Conservation (phyloP, 1,139 yeast species). For the Kluyveromyces marxianus region DNA sequence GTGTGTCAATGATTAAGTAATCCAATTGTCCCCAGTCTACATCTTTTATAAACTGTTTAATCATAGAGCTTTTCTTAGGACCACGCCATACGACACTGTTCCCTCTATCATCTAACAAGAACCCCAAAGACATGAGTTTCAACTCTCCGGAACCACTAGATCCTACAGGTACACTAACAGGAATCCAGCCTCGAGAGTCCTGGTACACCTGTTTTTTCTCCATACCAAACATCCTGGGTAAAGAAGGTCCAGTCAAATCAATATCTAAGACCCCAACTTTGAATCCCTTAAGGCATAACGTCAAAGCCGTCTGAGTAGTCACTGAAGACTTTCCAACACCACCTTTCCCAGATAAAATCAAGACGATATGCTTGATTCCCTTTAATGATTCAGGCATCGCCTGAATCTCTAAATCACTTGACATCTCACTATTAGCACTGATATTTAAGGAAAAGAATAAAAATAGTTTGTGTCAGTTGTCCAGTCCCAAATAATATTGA, state of each 20-base stretch:
- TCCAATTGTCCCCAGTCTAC: constrained; percentile 86
- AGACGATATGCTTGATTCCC: constrained; percentile 66
- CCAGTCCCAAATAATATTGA: too few relatives aligned
- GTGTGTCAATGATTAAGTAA: constrained; percentile 87
- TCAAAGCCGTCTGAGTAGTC: constrained; percentile 83
- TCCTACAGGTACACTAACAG: constrained; percentile 45
- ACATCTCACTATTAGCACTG: neutral
- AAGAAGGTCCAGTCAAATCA: constrained; percentile 93
- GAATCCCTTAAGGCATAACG: constrained; percentile 60
- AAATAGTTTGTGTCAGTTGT: too few relatives aligned
- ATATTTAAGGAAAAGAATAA: too few relatives aligned
- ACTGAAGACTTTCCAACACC: constrained; percentile 97
- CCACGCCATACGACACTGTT: constrained; percentile 98
- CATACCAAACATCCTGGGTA: constrained; percentile 93
- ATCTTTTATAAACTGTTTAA: constrained; percentile 82
- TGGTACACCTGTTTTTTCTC: constrained; percentile 77
- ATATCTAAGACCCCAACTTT: constrained; percentile 91
- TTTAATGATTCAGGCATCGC: constrained; percentile 45
- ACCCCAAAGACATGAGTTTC: constrained; percentile 84
- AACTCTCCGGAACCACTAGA: constrained; percentile 25
- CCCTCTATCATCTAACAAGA: constrained; percentile 72
- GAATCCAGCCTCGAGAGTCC: constrained; percentile 83
- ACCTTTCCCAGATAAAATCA: constrained; percentile 90
- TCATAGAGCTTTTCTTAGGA: constrained; percentile 97
- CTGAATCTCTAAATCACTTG: constrained; percentile 17